These are phyloP conservation scores for Hyaloscypha variabilis DNA, from an alignment of 495 filamentous ascomycete genomes.

Conservation along the genomic window DNA sequence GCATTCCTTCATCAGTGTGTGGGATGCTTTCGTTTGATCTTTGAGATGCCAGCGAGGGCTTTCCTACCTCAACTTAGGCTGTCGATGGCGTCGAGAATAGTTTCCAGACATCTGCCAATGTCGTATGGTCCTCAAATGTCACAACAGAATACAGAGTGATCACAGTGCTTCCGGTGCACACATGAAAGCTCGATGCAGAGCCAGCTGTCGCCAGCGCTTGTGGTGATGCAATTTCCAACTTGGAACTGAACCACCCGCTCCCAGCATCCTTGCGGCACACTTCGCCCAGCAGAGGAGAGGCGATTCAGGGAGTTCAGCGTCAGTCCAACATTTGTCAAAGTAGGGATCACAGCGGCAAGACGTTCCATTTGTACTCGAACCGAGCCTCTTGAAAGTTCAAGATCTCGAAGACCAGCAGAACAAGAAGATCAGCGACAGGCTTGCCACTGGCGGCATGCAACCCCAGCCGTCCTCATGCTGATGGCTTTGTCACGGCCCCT, in stretches of 20 bases:
- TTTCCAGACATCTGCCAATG: neutral
- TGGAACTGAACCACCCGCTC: neutral
- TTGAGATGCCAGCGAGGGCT: neutral
- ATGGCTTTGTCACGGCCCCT: neutral
- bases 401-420: neutral
- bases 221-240: neutral
- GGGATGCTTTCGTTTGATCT: too few species aligned
- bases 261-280: neutral
- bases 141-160: neutral
- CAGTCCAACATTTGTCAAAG: neutral
- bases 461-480: too few species aligned
- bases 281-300: neutral
- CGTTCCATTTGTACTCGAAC: neutral
- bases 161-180: neutral
- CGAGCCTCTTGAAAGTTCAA: neutral
- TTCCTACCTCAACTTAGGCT: neutral
- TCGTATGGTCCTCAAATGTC: neutral
- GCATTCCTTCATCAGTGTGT: neutral
- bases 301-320: neutral
- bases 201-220: neutral
- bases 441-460: too few species aligned
- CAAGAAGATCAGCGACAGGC: too few species aligned
- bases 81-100: neutral
- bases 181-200: neutral
- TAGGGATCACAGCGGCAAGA: neutral